A percentile compares a stretch with the other conserved stretches of the same genome.
phyloP scores from a whole-genome alignment of 1,284 basidiomycete genomes.

The Meira miltonrushii region DNA sequence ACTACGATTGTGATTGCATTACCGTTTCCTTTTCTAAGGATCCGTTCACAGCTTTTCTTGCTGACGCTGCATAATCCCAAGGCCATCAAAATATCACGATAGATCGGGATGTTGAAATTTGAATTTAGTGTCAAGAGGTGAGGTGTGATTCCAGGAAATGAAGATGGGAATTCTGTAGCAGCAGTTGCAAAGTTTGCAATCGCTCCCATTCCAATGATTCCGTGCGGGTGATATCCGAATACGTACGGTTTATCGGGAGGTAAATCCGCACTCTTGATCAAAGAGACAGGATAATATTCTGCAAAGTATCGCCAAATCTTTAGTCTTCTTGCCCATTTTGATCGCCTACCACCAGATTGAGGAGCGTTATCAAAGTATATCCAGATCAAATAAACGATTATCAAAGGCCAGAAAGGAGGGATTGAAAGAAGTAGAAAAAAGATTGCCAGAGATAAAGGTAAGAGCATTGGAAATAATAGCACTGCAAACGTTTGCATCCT shows the following conservation, averaged over 20 bases:
- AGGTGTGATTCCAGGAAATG: slow-evolving; percentile 84
- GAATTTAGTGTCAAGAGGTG: slow-evolving; percentile 79
- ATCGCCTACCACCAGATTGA: slow-evolving; percentile 70
- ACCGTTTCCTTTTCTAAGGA: slow-evolving; percentile 60
- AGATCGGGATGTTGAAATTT: slow-evolving; percentile 89
- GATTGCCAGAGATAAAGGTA: slow-evolving; percentile 65
- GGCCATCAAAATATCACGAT: slow-evolving; percentile 72
- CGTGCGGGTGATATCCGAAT: slow-evolving; percentile 61
- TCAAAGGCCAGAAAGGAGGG: slow-evolving; percentile 78
- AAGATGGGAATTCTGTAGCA: slow-evolving; percentile 83
- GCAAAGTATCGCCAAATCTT: slow-evolving; percentile 77
- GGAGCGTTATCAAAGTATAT: slow-evolving; percentile 69
- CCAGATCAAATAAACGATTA: slow-evolving; percentile 80
- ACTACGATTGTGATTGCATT: slow-evolving; percentile 87
- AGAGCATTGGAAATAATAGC: slow-evolving; percentile 74
- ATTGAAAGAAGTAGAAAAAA: slow-evolving; percentile 79
- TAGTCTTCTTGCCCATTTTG: slow-evolving; percentile 68
- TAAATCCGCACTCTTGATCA: slow-evolving; percentile 61
- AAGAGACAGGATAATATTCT: slow-evolving; percentile 77
- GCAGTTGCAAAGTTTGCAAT: slow-evolving; percentile 90
- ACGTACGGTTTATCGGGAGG: slow-evolving; percentile 86
- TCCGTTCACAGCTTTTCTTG: slow-evolving; percentile 81
- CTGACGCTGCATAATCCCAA: slow-evolving; percentile 88
- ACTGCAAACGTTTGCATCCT: slow-evolving; percentile 58
- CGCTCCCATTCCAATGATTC: slow-evolving; percentile 62